Evolutionary conservation across 2,329 filamentous ascomycete genomes (phyloP).

Genomic region (Talaromyces sp.): DNA sequence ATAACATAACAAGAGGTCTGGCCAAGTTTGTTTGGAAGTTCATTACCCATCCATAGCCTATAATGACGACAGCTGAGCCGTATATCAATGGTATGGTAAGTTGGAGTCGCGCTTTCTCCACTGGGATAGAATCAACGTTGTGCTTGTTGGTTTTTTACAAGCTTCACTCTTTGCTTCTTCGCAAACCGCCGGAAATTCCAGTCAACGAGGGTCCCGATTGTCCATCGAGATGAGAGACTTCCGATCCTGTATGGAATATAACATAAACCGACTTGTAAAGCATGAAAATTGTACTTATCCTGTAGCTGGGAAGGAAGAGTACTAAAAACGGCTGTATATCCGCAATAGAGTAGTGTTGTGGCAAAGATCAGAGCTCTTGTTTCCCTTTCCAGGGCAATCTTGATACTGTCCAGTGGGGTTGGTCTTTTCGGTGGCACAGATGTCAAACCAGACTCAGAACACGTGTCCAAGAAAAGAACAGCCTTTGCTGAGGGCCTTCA

Average conservation of each 20-base stretch:
- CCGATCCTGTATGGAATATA: slow-evolving; percentile 24
- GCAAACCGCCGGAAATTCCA: slow-evolving; percentile 69
- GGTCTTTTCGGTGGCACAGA: too few relatives aligned
- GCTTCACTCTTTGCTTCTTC: slow-evolving; percentile 54
- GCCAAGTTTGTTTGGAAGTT: slow-evolving; percentile 33
- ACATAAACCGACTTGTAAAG: slow-evolving; percentile 28
- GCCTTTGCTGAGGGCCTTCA: too few relatives aligned
- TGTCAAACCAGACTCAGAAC: too few relatives aligned
- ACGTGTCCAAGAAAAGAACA: too few relatives aligned
- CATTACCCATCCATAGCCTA: slow-evolving; percentile 45
- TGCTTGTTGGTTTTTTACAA: slow-evolving; percentile 47
- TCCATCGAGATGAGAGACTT: slow-evolving; percentile 33
- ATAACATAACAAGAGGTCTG: neutral
- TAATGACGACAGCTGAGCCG: slow-evolving; percentile 24
- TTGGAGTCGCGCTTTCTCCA: slow-evolving; percentile 46
- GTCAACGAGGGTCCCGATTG: slow-evolving; percentile 55
- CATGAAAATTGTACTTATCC: slow-evolving; percentile 21
- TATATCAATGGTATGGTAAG: slow-evolving; percentile 38
- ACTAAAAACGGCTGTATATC: slow-evolving; percentile 48
- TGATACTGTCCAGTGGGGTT: too few relatives aligned
- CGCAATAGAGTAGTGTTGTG: too few relatives aligned
- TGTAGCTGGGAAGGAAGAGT: slow-evolving; percentile 48
- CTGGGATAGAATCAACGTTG: slow-evolving; percentile 56
- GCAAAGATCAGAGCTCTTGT: too few relatives aligned
- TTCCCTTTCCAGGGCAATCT: too few relatives aligned